Evolutionary conservation across 768 basidiomycete genomes (phyloP).

Genomic region (Trametes gibbosa): DNA sequence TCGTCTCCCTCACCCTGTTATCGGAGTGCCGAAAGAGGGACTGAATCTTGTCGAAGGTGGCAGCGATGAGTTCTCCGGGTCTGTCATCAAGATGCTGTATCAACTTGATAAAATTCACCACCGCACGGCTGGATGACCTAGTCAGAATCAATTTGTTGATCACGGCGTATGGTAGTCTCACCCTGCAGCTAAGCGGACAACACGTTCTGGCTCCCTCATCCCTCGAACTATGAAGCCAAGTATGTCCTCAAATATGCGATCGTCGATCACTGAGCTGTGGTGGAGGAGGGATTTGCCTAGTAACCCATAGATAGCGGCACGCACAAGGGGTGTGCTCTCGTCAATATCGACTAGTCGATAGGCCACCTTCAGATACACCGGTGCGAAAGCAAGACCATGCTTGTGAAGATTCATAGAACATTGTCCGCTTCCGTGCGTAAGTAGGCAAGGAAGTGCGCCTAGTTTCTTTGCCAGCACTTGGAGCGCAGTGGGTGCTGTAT

Average conservation of each 20-base stretch:
- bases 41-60: constrained; percentile 45
- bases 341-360: constrained; percentile 46
- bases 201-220: constrained; percentile 52
- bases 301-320: constrained; percentile 26
- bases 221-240: constrained; percentile 45
- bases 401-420: constrained; percentile 12
- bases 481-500: constrained; percentile 32
- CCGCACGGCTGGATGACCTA: constrained; percentile 38
- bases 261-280: constrained; percentile 19
- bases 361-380: constrained; percentile 37
- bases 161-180: constrained; percentile 31
- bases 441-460: constrained; percentile 20
- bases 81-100: constrained; percentile 35
- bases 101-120: constrained; percentile 47
- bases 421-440: constrained; percentile 16
- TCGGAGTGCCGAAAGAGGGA: constrained; percentile 46
- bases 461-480: constrained; percentile 30
- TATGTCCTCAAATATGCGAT: constrained; percentile 28
- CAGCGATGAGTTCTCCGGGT: constrained; percentile 37
- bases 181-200: constrained; percentile 68
- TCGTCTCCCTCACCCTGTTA: constrained; percentile 57
- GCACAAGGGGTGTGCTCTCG: constrained; percentile 48
- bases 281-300: constrained; percentile 21
- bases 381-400: constrained; percentile 22
- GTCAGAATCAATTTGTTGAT: neutral